phyloP scores from a whole-genome alignment of 1,284 basidiomycete species.

The Fistulina hepatica region DNA sequence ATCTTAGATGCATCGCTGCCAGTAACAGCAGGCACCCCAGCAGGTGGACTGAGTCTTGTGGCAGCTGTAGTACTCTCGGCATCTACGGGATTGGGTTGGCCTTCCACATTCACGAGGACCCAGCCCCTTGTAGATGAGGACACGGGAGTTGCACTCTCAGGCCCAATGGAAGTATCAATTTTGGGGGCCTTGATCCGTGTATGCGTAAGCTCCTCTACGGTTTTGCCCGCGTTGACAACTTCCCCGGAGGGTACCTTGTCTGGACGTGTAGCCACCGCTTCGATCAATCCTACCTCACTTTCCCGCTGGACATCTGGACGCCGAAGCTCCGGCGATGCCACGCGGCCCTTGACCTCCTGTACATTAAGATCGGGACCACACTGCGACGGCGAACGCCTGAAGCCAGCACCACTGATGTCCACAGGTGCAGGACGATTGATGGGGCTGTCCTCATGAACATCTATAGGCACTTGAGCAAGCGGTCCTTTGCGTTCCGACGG shows the following conservation, averaged over 20 bases:
- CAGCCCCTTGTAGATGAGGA: slow-evolving; percentile 32
- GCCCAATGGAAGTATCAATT: too few species aligned
- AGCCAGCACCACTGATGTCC: background rate
- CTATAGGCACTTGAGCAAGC: too few species aligned
- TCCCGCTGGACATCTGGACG: slow-evolving; percentile 32
- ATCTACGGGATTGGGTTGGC: too few species aligned
- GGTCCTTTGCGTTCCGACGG: slow-evolving; percentile 32
- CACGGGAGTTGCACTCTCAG: slow-evolving; percentile 15
- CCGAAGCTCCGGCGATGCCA: slow-evolving; percentile 37
- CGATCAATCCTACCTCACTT: slow-evolving; percentile 45
- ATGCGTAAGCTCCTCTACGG: slow-evolving; percentile 15
- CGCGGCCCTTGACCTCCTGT: slow-evolving; percentile 35
- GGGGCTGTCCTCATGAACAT: slow-evolving; percentile 11
- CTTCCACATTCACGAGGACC: slow-evolving; percentile 60
- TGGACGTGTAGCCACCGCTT: slow-evolving; percentile 26
- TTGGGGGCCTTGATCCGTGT: too few species aligned
- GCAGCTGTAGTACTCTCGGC: too few species aligned
- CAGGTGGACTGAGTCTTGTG: too few species aligned
- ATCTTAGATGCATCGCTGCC: too few species aligned
- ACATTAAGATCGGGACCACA: slow-evolving; percentile 19
- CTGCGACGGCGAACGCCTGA: too few species aligned
- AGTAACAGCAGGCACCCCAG: too few species aligned
- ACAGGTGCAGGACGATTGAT: background rate
- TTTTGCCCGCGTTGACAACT: slow-evolving; percentile 10
- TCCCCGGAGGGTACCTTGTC: too few species aligned